Percentiles rank a stretch among this genome's conserved stretches.
These are phyloP conservation scores for Globisporangium paroecandrum DNA, from an alignment of 352 stramenopile genomes.

Conservation along the genomic window DNA sequence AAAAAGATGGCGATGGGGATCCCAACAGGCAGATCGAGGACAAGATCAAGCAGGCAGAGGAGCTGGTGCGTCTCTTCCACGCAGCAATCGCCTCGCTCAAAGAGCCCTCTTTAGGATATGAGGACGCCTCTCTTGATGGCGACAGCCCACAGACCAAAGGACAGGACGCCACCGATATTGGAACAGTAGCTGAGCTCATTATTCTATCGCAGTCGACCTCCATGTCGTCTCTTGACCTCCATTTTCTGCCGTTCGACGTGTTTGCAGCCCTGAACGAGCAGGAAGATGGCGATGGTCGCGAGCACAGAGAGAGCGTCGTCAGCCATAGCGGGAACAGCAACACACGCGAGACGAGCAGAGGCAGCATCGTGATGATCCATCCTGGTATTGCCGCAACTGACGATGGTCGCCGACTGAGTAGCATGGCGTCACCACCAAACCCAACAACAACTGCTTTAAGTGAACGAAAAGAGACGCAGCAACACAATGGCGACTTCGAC, in stretches of 20 bases:
- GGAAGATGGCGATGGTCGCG: background rate
- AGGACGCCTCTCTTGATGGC: background rate
- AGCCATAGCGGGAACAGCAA: background rate
- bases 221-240: slow-evolving; percentile 20
- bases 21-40: background rate
- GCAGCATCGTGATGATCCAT: background rate
- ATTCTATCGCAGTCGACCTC: slow-evolving; percentile 15
- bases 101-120: background rate
- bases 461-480: background rate
- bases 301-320: background rate
- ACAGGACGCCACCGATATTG: background rate
- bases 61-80: slow-evolving; percentile 8
- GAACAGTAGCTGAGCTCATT: background rate
- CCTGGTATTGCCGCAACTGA: background rate
- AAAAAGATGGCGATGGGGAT: background rate
- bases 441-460: background rate
- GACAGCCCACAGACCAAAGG: background rate
- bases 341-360: background rate
- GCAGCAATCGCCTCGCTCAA: slow-evolving; percentile 2
- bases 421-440: background rate
- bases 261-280: slow-evolving; percentile 4
- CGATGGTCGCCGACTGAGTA: background rate
- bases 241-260: slow-evolving; percentile 15
- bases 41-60: slow-evolving; percentile 12
- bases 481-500: slow-evolving; percentile 18